Evolutionary conservation across 805 yeast genomes (phyloP).

Genomic region (Metschnikowia picachoensis): DNA sequence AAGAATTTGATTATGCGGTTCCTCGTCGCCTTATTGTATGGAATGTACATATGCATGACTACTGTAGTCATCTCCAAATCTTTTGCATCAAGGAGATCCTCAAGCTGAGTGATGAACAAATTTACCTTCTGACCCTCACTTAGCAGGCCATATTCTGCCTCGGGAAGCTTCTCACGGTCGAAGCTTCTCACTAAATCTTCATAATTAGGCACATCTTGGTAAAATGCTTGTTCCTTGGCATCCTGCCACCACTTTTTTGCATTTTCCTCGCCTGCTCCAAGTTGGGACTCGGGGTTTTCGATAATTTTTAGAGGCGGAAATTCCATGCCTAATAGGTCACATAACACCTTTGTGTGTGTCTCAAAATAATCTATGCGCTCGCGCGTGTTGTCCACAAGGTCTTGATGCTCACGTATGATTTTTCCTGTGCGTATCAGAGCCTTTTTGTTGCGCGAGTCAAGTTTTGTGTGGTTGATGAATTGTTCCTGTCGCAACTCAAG

Average conservation of each 20-base stretch:
- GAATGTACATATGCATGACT: conserved; percentile 45
- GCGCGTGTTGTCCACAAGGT: conserved; percentile 5
- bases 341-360: conserved; percentile 8
- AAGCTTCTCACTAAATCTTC: conserved; percentile 27
- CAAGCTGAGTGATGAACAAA: conserved; percentile 41
- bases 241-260: conserved; percentile 51
- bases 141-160: conserved; percentile 12
- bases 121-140: conserved; percentile 40
- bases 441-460: conserved; percentile 42
- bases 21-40: conserved; percentile 71
- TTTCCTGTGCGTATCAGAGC: conserved; percentile 68
- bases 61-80: conserved; percentile 48
- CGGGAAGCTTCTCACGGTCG: conserved; percentile 9
- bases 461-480: conserved; percentile 32
- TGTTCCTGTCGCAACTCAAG: conserved; percentile 32
- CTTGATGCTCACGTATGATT: conserved; percentile 38
- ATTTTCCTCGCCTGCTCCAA: conserved; percentile 4
- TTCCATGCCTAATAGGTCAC: conserved; percentile 8
- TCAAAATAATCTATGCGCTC: conserved; percentile 3
- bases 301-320: conserved; percentile 22
- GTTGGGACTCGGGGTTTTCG: conserved; percentile 20
- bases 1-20: conserved; percentile 57
- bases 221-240: conserved; percentile 61
- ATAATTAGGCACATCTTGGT: conserved; percentile 49
- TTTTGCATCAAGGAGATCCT: conserved; percentile 40